Evolutionary conservation across 1,284 basidiomycete species (phyloP).

Genomic region (Heterobasidion parviporum): DNA sequence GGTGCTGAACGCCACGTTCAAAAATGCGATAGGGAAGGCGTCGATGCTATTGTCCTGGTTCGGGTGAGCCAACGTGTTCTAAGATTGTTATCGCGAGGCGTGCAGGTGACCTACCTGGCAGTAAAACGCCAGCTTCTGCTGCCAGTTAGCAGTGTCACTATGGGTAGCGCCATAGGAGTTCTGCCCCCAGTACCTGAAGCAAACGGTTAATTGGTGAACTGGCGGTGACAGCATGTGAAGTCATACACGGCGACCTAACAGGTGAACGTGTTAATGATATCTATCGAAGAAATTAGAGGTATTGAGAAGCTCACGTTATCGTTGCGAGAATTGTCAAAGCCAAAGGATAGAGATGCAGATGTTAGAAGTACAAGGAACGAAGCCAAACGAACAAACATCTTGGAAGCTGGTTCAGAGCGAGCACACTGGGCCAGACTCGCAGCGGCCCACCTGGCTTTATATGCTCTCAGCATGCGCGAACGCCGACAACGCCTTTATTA

Average conservation of each 20-base stretch:
- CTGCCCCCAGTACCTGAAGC: conserved; percentile 33
- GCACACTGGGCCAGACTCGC: too few species aligned
- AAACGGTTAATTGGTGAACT: not conserved
- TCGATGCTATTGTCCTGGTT: conserved; percentile 42
- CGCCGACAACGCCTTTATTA: too few species aligned
- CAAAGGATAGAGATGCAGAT: not conserved
- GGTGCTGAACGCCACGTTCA: conserved; percentile 46
- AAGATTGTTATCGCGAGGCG: not conserved
- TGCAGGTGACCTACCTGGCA: conserved; percentile 29
- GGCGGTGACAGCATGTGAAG: not conserved
- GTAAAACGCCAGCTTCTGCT: conserved; percentile 40
- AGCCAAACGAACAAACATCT: not conserved
- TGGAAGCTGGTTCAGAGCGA: not conserved
- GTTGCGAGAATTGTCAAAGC: conserved; percentile 12
- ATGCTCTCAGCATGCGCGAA: too few species aligned
- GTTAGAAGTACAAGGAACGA: not conserved
- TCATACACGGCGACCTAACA: conserved; percentile 7
- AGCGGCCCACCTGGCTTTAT: too few species aligned
- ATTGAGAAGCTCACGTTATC: conserved; percentile 12
- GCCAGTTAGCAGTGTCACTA: conserved; percentile 35
- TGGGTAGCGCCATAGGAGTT: conserved; percentile 52
- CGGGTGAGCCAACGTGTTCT: too few species aligned
- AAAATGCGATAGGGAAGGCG: conserved; percentile 50
- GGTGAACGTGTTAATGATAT: not conserved
- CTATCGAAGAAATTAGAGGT: not conserved